Evolutionary conservation across 2,329 filamentous ascomycete species (phyloP).

Genomic region (Microcyclospora tardicrescens): DNA sequence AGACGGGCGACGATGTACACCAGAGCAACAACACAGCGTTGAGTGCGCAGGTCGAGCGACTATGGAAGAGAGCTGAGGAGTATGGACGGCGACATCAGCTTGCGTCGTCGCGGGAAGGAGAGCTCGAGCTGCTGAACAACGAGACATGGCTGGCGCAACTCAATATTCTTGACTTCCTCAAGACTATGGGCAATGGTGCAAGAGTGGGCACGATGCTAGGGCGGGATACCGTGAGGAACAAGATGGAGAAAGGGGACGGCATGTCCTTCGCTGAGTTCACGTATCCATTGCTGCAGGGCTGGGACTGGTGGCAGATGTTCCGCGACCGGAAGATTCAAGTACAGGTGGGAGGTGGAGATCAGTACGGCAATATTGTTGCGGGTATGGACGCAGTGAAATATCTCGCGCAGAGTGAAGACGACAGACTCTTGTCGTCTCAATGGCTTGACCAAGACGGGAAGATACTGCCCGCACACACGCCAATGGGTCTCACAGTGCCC

Average conservation of each 20-base stretch:
- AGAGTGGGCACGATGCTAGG: slow-evolving; percentile 77
- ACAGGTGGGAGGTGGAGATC: slow-evolving; percentile 89
- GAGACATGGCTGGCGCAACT: slow-evolving; percentile 66
- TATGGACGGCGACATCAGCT: slow-evolving; percentile 56
- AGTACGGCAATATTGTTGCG: slow-evolving; percentile 89
- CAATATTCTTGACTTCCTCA: slow-evolving; percentile 60
- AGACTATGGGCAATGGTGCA: slow-evolving; percentile 58
- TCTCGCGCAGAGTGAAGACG: slow-evolving; percentile 39
- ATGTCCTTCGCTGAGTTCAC: slow-evolving; percentile 91
- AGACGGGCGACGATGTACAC: slow-evolving; percentile 39
- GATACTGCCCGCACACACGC: slow-evolving; percentile 33
- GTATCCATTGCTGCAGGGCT: slow-evolving; percentile 86
- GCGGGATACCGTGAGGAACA: slow-evolving; percentile 75
- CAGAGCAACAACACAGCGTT: slow-evolving; percentile 55
- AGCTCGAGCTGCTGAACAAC: slow-evolving; percentile 63
- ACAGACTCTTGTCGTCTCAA: neutral
- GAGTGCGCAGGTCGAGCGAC: slow-evolving; percentile 53
- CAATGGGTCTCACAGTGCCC: slow-evolving; percentile 81
- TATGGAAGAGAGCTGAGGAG: slow-evolving; percentile 62
- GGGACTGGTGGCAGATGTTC: slow-evolving; percentile 92
- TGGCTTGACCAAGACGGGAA: slow-evolving; percentile 22
- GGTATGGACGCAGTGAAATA: slow-evolving; percentile 76
- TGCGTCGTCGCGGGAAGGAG: slow-evolving; percentile 50
- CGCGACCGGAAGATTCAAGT: slow-evolving; percentile 55
- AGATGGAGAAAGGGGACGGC: slow-evolving; percentile 72